These are phyloP conservation scores for Pleodorina starrii DNA, from an alignment of 139 green algal genomes.

Conservation along the genomic window DNA sequence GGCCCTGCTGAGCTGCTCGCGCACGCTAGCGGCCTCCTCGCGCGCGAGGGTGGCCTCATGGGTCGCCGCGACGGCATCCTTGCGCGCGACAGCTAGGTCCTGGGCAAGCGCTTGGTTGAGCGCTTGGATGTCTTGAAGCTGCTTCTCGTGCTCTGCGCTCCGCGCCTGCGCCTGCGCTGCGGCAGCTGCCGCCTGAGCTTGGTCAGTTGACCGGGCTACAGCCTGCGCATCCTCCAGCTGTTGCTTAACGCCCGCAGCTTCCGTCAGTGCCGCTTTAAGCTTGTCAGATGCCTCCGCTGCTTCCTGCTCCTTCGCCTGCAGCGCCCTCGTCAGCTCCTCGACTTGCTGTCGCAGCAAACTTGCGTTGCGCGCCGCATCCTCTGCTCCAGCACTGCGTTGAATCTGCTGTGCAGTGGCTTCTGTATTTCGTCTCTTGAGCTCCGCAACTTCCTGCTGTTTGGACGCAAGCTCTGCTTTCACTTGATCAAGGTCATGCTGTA, in stretches of 20 bases:
- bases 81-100: neutral
- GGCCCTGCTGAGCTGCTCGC: neutral
- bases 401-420: neutral
- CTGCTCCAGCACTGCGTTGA: neutral
- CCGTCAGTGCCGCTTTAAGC: neutral
- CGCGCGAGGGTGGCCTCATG: neutral
- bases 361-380: neutral
- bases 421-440: neutral
- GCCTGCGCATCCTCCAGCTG: conserved; percentile 21
- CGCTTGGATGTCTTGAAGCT: neutral
- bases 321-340: neutral
- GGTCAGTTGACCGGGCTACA: neutral
- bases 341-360: neutral
- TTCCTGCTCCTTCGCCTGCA: neutral
- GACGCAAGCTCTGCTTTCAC: neutral
- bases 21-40: neutral
- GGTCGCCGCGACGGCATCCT: neutral
- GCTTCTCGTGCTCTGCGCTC: neutral
- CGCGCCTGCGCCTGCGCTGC: neutral
- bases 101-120: neutral
- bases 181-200: neutral
- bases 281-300: neutral
- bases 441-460: neutral
- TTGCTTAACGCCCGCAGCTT: neutral
- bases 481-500: neutral